Percentiles rank a stretch among this genome's conserved stretches.
Evolutionary conservation across 345 rosid species (phyloP).

Genomic region (Citrus sp.): DNA sequence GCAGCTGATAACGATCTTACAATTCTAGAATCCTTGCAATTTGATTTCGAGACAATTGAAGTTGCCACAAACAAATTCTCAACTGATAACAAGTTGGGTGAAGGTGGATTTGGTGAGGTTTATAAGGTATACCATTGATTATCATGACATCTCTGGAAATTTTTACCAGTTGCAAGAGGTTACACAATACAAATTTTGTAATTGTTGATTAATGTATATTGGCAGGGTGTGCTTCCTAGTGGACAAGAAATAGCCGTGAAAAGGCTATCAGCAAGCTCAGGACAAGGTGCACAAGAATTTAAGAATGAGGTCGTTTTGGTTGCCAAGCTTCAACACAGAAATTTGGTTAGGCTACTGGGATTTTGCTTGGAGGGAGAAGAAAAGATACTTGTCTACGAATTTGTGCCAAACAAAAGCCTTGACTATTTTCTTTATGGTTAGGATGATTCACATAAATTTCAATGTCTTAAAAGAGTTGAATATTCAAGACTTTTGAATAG

Average conservation of each 20-base stretch:
- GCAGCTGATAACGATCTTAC: neutral
- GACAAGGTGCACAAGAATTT: conserved; percentile 45
- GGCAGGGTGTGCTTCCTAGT: conserved; percentile 38
- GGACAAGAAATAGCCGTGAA: conserved; percentile 48
- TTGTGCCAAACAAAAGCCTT: conserved; percentile 45
- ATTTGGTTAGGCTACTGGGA: conserved; percentile 42
- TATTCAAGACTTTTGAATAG: neutral
- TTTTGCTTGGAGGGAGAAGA: conserved; percentile 46
- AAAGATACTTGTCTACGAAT: conserved; percentile 50
- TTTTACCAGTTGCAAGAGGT: neutral
- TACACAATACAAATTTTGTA: neutral
- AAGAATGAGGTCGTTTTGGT: conserved; percentile 45
- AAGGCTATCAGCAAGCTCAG: conserved; percentile 35
- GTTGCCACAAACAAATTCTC: conserved; percentile 50
- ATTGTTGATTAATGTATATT: neutral
- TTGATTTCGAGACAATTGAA: conserved; percentile 32
- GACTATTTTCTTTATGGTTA: conserved; percentile 35
- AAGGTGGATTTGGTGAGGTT: conserved; percentile 73
- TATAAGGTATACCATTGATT: conserved; percentile 36
- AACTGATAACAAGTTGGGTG: conserved; percentile 53
- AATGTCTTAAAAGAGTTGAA: neutral
- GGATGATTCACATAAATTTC: neutral
- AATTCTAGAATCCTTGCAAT: conserved; percentile 36
- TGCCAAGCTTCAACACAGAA: conserved; percentile 48
- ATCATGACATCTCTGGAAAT: neutral